These are phyloP conservation scores for Chrysanthemum makinoi DNA, from an alignment of 129 eudicot species.

Conservation along the genomic window DNA sequence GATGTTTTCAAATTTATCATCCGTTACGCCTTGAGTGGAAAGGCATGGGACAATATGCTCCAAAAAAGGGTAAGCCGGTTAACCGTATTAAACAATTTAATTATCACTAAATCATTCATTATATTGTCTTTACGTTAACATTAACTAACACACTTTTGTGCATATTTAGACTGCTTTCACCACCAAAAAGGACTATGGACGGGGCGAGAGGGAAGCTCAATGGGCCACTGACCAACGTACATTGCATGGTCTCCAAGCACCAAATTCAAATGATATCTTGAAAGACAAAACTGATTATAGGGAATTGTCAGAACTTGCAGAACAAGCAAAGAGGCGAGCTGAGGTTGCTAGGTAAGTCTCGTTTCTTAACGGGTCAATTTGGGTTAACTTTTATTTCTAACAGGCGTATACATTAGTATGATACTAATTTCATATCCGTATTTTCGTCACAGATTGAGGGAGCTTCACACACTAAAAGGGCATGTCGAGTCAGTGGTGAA, in stretches of 20 bases:
- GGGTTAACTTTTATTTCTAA: background rate
- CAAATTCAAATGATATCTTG: conserved; percentile 28
- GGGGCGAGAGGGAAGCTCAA: conserved; percentile 49
- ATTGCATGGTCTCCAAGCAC: conserved; percentile 47
- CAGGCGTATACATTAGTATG: background rate
- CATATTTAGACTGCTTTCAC: conserved; percentile 45
- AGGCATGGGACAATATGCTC: conserved; percentile 72
- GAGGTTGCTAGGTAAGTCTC: conserved; percentile 49
- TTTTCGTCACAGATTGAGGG: conserved; percentile 36
- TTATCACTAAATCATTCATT: background rate
- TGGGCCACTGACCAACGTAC: conserved; percentile 52
- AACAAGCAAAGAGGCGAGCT: conserved; percentile 49
- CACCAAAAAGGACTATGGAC: conserved; percentile 46
- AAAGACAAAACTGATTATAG: conserved; percentile 30
- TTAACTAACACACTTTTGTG: background rate
- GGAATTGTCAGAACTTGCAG: conserved; percentile 45
- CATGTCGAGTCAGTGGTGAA: conserved; percentile 53
- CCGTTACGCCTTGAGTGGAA: conserved; percentile 65
- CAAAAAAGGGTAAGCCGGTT: conserved; percentile 49
- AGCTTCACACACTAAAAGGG: conserved; percentile 47
- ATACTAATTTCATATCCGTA: background rate
- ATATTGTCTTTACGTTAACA: background rate
- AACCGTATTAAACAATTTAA: background rate
- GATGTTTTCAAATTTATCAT: conserved; percentile 68
- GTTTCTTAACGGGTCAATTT: background rate